Evolutionary conservation across 495 filamentous ascomycete genomes (phyloP).

Genomic region (Annulohypoxylon maeteangense): DNA sequence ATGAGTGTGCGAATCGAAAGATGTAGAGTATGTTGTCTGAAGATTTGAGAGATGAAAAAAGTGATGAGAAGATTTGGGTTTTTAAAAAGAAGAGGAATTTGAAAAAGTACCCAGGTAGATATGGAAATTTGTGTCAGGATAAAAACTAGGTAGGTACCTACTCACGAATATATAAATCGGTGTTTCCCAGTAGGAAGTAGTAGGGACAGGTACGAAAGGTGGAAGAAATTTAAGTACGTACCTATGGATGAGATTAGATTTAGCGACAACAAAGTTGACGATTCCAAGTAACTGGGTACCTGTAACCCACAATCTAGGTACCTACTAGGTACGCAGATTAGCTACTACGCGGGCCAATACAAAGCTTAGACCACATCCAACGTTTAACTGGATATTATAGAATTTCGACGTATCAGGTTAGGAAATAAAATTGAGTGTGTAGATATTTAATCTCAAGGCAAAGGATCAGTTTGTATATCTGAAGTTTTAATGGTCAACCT

Average conservation of each 20-base stretch:
- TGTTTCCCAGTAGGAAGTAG: not conserved
- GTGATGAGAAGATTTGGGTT: not conserved
- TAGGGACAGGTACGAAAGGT: not conserved
- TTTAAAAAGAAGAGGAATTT: not conserved
- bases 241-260: not conserved
- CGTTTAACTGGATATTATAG: not conserved
- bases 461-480: not conserved
- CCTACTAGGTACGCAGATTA: not conserved
- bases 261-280: not conserved
- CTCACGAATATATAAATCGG: not conserved
- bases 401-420: too few species aligned
- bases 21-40: not conserved
- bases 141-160: not conserved
- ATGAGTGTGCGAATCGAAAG: not conserved
- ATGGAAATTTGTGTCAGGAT: not conserved
- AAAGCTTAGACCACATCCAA: not conserved
- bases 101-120: not conserved
- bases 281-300: not conserved
- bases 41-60: not conserved
- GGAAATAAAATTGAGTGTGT: too few species aligned
- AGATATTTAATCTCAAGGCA: not conserved
- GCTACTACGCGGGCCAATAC: not conserved
- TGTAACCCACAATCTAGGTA: not conserved
- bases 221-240: not conserved
- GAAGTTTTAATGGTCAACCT: not conserved